Evolutionary conservation across 495 filamentous ascomycete genomes (phyloP).

Genomic region (Penicillium ucsense): DNA sequence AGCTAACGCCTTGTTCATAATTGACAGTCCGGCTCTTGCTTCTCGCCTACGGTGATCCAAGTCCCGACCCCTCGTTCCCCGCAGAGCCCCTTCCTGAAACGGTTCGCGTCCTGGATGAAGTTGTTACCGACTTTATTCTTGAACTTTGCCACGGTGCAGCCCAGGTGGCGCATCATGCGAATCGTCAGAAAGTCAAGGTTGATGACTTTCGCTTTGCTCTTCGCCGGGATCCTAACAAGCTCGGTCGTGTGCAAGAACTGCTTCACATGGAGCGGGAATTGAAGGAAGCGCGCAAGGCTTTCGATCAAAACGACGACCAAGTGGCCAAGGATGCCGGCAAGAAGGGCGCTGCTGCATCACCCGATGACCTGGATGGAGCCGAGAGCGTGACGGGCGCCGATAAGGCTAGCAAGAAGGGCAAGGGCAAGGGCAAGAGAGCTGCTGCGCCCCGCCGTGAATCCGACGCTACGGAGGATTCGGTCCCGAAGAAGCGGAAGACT

Average conservation of each 20-base stretch:
- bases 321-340: conserved; percentile 35
- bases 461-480: conserved; percentile 36
- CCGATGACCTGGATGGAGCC: conserved; percentile 4
- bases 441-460: conserved; percentile 24
- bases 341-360: conserved; percentile 15
- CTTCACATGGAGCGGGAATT: conserved; percentile 72
- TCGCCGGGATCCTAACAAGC: conserved; percentile 69
- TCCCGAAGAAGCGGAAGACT: conserved; percentile 35
- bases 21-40: conserved; percentile 65
- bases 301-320: conserved; percentile 48
- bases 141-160: conserved; percentile 85
- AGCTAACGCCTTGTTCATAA: neutral
- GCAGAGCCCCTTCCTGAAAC: conserved; percentile 66
- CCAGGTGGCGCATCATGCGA: conserved; percentile 66
- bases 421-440: conserved; percentile 34
- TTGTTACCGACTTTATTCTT: conserved; percentile 83
- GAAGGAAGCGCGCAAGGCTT: conserved; percentile 62
- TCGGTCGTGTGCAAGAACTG: conserved; percentile 84
- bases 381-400: conserved; percentile 12
- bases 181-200: conserved; percentile 91
- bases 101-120: conserved; percentile 80
- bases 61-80: conserved; percentile 32
- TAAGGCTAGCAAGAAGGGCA: conserved; percentile 23
- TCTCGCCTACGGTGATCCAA: conserved; percentile 74
- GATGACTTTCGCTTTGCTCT: conserved; percentile 95